These are phyloP conservation scores for Gryganskiella cystojenkinii DNA, from an alignment of 192 early-diverging fungal genomes.

Conservation along the genomic window DNA sequence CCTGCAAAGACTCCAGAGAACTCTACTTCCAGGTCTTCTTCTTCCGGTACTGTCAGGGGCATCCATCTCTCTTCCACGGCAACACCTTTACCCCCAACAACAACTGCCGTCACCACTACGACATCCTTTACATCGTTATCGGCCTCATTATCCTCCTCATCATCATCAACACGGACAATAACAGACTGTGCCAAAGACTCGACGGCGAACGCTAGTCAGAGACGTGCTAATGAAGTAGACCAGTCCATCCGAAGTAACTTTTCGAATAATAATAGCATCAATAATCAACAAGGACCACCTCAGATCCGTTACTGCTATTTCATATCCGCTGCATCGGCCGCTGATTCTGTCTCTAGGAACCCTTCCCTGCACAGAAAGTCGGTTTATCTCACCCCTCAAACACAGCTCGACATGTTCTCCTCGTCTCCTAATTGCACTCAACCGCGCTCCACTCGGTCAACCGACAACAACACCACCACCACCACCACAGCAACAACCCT, in stretches of 20 bases:
- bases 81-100: conserved; percentile 39
- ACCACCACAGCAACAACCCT: conserved; percentile 1
- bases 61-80: conserved; percentile 24
- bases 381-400: conserved; percentile 32
- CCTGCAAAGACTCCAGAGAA: conserved; percentile 7
- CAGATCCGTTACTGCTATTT: conserved; percentile 55
- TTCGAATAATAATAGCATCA: background rate
- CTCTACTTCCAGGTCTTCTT: too few species aligned
- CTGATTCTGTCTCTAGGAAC: conserved; percentile 7
- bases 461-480: too few species aligned
- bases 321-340: conserved; percentile 24
- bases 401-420: conserved; percentile 11
- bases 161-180: background rate
- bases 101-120: too few species aligned
- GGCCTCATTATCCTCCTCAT: too few species aligned
- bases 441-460: too few species aligned
- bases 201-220: too few species aligned
- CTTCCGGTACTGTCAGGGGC: conserved; percentile 6
- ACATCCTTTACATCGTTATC: too few species aligned
- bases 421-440: conserved; percentile 40
- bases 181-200: too few species aligned
- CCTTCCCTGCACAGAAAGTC: conserved; percentile 16
- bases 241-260: background rate
- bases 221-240: background rate
- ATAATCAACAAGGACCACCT: background rate